Evolutionary conservation across 495 filamentous ascomycete genomes (phyloP).

Genomic region (Penicillium lividum): DNA sequence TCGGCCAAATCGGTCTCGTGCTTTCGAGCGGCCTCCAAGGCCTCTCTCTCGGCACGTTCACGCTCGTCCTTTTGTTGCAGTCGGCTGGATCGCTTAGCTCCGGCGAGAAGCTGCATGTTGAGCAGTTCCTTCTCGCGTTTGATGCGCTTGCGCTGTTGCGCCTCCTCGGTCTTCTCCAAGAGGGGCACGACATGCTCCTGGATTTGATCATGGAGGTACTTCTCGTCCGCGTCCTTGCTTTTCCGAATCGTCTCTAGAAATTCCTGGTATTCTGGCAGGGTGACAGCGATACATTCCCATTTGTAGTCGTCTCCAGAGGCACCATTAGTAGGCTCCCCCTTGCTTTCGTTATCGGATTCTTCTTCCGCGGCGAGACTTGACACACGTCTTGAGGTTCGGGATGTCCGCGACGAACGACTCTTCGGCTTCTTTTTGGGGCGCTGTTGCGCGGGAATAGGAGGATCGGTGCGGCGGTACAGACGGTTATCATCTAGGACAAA

Average conservation of each 20-base stretch:
- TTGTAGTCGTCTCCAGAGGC: conserved; percentile 51
- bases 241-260: conserved; percentile 72
- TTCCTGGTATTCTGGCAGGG: conserved; percentile 68
- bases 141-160: conserved; percentile 61
- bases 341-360: conserved; percentile 57
- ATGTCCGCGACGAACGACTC: conserved; percentile 68
- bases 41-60: conserved; percentile 71
- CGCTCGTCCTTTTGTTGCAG: conserved; percentile 79
- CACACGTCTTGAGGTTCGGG: conserved; percentile 72
- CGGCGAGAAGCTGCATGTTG: conserved; percentile 80
- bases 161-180: conserved; percentile 79
- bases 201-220: conserved; percentile 66
- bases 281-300: conserved; percentile 91
- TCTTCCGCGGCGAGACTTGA: conserved; percentile 52
- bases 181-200: conserved; percentile 76
- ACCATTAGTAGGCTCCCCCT: conserved; percentile 24
- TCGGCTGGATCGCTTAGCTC: conserved; percentile 88
- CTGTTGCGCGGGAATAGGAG: conserved; percentile 54
- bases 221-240: conserved; percentile 79
- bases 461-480: conserved; percentile 81
- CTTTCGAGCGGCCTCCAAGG: conserved; percentile 70
- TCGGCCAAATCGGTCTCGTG: conserved; percentile 62
- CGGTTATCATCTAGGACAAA: conserved; percentile 93
- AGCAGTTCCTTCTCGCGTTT: conserved; percentile 77
- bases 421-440: conserved; percentile 72